Base-by-base conservation (phyloP, 2,329 filamentous ascomycete genomes). In the Coniochaeta sp. region DNA sequence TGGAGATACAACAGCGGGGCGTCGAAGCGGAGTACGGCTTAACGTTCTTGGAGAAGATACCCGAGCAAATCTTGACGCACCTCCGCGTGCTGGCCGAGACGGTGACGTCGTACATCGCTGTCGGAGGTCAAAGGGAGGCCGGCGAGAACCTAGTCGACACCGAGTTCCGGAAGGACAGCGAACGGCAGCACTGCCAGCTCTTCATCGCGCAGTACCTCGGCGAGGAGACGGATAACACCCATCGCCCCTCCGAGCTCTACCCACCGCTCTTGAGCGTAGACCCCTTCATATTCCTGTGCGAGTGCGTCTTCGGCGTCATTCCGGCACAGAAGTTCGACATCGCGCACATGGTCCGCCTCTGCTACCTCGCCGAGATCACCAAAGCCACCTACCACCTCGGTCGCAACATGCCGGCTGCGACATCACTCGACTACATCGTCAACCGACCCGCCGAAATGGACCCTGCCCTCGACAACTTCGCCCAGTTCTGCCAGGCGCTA, bases 1-100 rank as follows among this genome's bases (percentile, higher is more conserved):
- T 89, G 4, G 94, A 99, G 69, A 96, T 97, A 57, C 86, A 91
- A 56, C 91, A 96, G 65, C 86, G 94, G 60, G 94, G 94, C 6
- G 76, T 90, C 3, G 87, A 89, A 59, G 83, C 84, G 20, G 81
- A 87, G 57, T 79, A 81, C 46, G 86, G 88, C 51, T 77, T 83
- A 66, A 92, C 87, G 5, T 71, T 97, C 45, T 69, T 97, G 18
- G 87, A 92, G 58, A 91, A 86, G 61, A 86, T 97, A 49, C 86
- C 94, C 0, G 87, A 92, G 52, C 85, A 95, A 65, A 79, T 82
- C 1, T 73, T 99, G 54, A 94, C 89, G 1, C 91, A 97, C 65
- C 76, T 99, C 26, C 87, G 91, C 48, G 85, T 97, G 26, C 74
- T 97, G 22, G 85, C 89, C 1, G 94, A 96, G 71, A 97, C 91